Evolutionary conservation across 73 alveolate genomes (phyloP).

Genomic region (Paramecium sexaurelia): DNA sequence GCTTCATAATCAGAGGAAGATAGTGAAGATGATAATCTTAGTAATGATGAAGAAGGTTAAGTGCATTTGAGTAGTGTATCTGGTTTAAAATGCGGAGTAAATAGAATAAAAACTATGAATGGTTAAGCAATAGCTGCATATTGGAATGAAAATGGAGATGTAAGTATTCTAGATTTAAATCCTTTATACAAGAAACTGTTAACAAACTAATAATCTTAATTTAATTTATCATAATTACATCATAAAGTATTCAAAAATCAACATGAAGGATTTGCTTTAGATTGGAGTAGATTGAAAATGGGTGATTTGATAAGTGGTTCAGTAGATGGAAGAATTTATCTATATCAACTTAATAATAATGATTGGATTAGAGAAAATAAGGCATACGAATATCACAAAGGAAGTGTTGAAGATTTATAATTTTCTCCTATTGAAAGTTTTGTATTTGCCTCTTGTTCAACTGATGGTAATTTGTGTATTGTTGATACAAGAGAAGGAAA

Average conservation of each 20-base stretch:
- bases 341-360: conserved; percentile 70
- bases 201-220: background rate
- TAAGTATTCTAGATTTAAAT: conserved; percentile 77
- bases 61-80: conserved; percentile 77
- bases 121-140: conserved; percentile 79
- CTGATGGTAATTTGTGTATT: conserved; percentile 59
- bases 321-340: conserved; percentile 75
- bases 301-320: conserved; percentile 80
- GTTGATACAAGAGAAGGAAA: conserved; percentile 70
- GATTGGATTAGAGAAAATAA: conserved; percentile 72
- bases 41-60: conserved; percentile 81
- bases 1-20: conserved; percentile 50
- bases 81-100: conserved; percentile 75
- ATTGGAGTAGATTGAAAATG: conserved; percentile 80
- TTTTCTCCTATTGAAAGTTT: conserved; percentile 85
- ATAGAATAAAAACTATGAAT: conserved; percentile 85
- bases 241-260: conserved; percentile 32
- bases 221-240: conserved; percentile 18
- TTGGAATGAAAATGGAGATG: conserved; percentile 82
- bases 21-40: conserved; percentile 56
- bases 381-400: conserved; percentile 69
- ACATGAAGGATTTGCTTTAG: conserved; percentile 84
- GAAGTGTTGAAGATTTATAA: conserved; percentile 83
- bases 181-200: conserved; percentile 71
- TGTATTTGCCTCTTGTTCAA: conserved; percentile 79